phyloP scores from a whole-genome alignment of 2,329 filamentous ascomycete species.

The Cercospora sp. region DNA sequence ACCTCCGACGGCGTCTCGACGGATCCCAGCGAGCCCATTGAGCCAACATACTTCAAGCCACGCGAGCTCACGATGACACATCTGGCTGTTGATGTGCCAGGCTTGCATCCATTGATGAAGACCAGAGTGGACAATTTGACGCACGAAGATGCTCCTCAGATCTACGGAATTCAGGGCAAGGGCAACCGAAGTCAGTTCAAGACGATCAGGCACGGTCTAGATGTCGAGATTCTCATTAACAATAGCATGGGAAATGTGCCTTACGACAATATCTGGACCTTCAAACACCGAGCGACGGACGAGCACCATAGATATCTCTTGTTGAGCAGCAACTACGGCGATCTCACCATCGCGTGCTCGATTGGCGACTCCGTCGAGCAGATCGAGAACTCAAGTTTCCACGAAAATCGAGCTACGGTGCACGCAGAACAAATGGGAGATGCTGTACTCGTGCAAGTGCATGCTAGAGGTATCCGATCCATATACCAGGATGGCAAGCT shows the following conservation, averaged over 20 bases:
- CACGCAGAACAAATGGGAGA: constrained; percentile 93
- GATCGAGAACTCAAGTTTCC: constrained; percentile 88
- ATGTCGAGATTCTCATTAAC: constrained; percentile 69
- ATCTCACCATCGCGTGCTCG: constrained; percentile 78
- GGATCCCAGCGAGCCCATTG: constrained; percentile 69
- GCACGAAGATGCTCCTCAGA: constrained; percentile 91
- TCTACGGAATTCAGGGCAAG: constrained; percentile 88
- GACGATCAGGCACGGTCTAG: constrained; percentile 86
- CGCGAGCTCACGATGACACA: constrained; percentile 72
- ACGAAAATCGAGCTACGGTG: constrained; percentile 83
- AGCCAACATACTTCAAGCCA: constrained; percentile 82
- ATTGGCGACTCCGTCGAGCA: constrained; percentile 97
- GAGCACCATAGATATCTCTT: constrained; percentile 93
- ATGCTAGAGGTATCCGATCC: constrained; percentile 93
- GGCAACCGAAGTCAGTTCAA: constrained; percentile 88
- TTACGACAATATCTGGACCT: constrained; percentile 74
- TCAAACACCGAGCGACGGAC: constrained; percentile 78
- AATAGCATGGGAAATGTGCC: constrained; percentile 35
- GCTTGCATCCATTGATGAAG: constrained; percentile 84
- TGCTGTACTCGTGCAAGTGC: constrained; percentile 88
- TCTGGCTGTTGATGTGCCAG: constrained; percentile 54
- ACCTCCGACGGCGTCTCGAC: constrained; percentile 61
- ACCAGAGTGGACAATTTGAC: constrained; percentile 90
- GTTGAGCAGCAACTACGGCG: constrained; percentile 55
- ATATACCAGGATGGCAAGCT: constrained; percentile 74